Evolutionary conservation across 2,329 filamentous ascomycete genomes (phyloP), one percentile per base, ranked within the genome.

Genomic region (Botrytis deweyae): DNA sequence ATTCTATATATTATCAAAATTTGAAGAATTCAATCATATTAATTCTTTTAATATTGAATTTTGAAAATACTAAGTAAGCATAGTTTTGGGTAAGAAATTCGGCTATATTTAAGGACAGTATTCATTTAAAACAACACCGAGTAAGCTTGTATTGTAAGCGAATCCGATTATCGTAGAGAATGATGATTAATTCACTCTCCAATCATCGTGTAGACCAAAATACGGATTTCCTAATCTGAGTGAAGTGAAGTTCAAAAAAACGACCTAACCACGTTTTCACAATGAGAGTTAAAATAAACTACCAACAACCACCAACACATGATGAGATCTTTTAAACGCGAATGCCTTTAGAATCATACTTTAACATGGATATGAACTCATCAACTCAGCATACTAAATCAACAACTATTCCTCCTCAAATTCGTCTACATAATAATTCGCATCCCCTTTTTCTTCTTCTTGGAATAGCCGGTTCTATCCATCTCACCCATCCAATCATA

Each of bases 61-160:
- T 36, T 36, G 36, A 36, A 36, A 36, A 36, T 36, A 36, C 36
- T 36, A 36, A 36, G 36, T 36, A 36, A 36, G 36, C 1, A 36
- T 36, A 36, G 36, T 36, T 36, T 36, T 36, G 5, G 1, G 36
- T 7, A 1, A 36, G 36, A 4, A 36, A 36, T 7, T 36, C 36
- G 36, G 5, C 6, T 36, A 36, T 36, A 36, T 1, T 36, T 36
- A 1, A 36, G 36, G 6, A 4, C 36, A 4, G 36, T 4, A 36
- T 36, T 36, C 36, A 36, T 36, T 36, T 36, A 36, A 36, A 36
- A 36, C 36, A 36, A 36, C 5, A 36, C 6, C 6, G 36, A 36
- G 36, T 36, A 52, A 38, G 64, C 20, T 66, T 55, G n/a, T 55
- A 29, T 16, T 38, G 44, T 67, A 67, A 67, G 64, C 64, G 64